A percentile compares a stretch with the other conserved stretches of the same genome.
Evolutionary conservation across 2,329 filamentous ascomycete genomes (phyloP).

Genomic region (Ophiostoma sp.): DNA sequence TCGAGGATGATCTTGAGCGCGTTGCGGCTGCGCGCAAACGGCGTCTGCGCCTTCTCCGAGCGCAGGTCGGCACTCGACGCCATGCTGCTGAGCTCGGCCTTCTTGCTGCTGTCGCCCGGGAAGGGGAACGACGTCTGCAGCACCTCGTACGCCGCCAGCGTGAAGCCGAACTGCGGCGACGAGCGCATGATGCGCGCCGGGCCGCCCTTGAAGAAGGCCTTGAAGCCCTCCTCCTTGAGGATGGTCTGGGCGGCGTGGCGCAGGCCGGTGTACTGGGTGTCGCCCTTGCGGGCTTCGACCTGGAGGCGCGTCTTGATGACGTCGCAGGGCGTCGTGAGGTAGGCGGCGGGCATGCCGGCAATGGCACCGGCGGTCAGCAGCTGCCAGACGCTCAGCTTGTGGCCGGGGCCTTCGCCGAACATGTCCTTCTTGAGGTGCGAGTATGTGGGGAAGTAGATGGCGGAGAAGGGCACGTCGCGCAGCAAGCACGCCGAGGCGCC

Average conservation of each 20-base stretch:
- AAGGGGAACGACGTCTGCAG: constrained; percentile 75
- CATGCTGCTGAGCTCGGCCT: constrained; percentile 55
- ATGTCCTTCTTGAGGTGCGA: constrained; percentile 88
- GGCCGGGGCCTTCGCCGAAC: constrained; percentile 81
- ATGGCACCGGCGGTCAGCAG: constrained; percentile 93
- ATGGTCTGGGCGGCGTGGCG: constrained; percentile 81
- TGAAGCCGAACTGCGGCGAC: constrained; percentile 97
- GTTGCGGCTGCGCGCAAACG: constrained; percentile 65
- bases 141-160: constrained; percentile 89
- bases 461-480: constrained; percentile 94
- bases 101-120: constrained; percentile 57
- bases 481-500: constrained; percentile 90
- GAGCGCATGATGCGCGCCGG: constrained; percentile 91
- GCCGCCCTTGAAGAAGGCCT: constrained; percentile 97
- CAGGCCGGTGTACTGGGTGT: constrained; percentile 78
- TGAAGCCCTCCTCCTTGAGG: constrained; percentile 85
- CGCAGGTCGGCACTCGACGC: background rate
- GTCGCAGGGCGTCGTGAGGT: constrained; percentile 94
- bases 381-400: constrained; percentile 85
- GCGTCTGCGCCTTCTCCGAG: constrained; percentile 37
- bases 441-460: constrained; percentile 98
- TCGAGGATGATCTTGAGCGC: constrained; percentile 94
- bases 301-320: constrained; percentile 99
- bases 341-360: constrained; percentile 83
- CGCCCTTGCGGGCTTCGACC: constrained; percentile 94